Evolutionary conservation across 768 basidiomycete genomes (phyloP).

Genomic region (Leccinum disarticulatum): DNA sequence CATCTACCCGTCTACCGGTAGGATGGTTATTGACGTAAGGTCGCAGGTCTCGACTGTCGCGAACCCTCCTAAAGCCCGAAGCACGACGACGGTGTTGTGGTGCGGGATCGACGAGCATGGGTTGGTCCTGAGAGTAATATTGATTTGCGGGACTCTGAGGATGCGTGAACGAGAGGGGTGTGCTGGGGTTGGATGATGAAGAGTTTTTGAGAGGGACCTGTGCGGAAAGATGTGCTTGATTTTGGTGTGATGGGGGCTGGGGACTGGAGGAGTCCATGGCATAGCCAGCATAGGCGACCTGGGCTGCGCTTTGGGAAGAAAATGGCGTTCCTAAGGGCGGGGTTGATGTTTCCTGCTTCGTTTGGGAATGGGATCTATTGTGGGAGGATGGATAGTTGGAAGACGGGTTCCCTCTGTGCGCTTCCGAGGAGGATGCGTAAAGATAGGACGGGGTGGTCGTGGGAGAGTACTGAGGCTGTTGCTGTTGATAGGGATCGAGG

Average conservation of each 20-base stretch:
- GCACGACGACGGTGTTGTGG: slow-evolving; percentile 61
- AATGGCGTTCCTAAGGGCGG: slow-evolving; percentile 53
- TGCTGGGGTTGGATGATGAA: slow-evolving; percentile 60
- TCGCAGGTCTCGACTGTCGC: slow-evolving; percentile 72
- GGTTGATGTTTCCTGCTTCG: slow-evolving; percentile 50
- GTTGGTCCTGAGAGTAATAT: slow-evolving; percentile 61
- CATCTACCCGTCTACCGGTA: slow-evolving; percentile 71
- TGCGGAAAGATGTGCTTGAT: slow-evolving; percentile 51
- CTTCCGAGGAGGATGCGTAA: slow-evolving; percentile 38
- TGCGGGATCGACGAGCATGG: slow-evolving; percentile 70
- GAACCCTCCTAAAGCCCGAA: slow-evolving; percentile 77
- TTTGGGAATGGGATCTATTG: slow-evolving; percentile 55
- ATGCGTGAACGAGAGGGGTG: slow-evolving; percentile 68
- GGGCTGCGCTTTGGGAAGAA: slow-evolving; percentile 48
- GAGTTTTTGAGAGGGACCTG: slow-evolving; percentile 53
- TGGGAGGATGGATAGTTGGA: slow-evolving; percentile 54
- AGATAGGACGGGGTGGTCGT: slow-evolving; percentile 47
- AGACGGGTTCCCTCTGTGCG: slow-evolving; percentile 42
- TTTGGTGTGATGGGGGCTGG: slow-evolving; percentile 49
- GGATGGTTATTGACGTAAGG: slow-evolving; percentile 68
- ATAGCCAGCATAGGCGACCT: slow-evolving; percentile 49
- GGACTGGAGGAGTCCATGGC: slow-evolving; percentile 68
- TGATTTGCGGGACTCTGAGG: slow-evolving; percentile 51
- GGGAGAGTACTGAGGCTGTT: slow-evolving; percentile 63
- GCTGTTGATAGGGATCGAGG: slow-evolving; percentile 72